phyloP scores from a whole-genome alignment of 306 rosid species.

The Cucumis sativus region DNA sequence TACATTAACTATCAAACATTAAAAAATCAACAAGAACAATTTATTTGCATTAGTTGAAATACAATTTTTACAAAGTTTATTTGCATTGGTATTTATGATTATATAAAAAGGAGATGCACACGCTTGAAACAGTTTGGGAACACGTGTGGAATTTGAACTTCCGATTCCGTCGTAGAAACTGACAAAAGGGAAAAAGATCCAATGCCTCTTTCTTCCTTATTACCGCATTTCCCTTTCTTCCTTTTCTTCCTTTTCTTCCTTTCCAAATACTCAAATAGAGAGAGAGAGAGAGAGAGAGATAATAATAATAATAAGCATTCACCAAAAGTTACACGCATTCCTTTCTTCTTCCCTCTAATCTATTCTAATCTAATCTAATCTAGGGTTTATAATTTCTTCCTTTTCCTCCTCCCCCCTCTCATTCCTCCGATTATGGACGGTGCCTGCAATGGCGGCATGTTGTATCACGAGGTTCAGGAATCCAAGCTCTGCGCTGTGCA shows the following conservation, averaged over 20 bases:
- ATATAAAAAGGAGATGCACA: not conserved
- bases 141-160: not conserved
- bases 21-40: no score
- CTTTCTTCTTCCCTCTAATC: not conserved
- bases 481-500: slow-evolving; percentile 96
- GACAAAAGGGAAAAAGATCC: not conserved
- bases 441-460: slow-evolving; percentile 90
- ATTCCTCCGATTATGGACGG: slow-evolving; percentile 48
- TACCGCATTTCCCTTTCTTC: not conserved
- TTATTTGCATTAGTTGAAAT: no score
- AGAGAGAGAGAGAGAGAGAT: no score
- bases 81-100: no score
- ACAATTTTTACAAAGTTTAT: no score
- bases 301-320: not conserved
- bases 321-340: not conserved
- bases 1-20: no score
- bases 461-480: slow-evolving; percentile 97
- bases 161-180: not conserved
- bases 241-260: no score
- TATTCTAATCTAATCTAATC: no score
- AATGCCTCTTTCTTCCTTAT: not conserved
- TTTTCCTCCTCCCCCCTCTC: not conserved
- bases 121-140: not conserved
- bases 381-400: not conserved
- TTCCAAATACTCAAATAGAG: no score